Evolutionary conservation across 139 green algal genomes (phyloP), one percentile per base, ranked within the genome.

Genomic region (Zygnema cylindricum): DNA sequence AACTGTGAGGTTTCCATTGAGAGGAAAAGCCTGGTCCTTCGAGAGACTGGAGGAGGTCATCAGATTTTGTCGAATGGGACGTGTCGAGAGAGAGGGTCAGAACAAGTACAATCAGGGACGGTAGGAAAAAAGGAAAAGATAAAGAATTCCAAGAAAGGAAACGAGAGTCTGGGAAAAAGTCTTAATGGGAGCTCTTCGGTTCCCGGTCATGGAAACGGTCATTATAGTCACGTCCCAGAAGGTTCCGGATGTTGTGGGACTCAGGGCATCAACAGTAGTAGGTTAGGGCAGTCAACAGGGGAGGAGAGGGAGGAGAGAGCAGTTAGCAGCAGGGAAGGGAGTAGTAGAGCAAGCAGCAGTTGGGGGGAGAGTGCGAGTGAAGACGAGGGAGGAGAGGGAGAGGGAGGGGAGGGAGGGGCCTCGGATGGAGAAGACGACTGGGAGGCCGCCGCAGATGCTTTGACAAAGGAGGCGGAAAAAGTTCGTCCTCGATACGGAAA

Each of bases 341-440:
- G 71, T 43, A 79, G 71, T 43, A 79, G 71, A 54, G 71, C 71
- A 54, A 54, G 36, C 16, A 79, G 71, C 71, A 54, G 36, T 16
- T 79, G 36, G 71, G 71, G 71, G 3, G 71, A 43, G 16, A 79
- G 71, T 79, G 71, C 11, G 11, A 79, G 71, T 86, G 78, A 63
- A 63, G 38, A 86, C 21, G 33, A 86, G 1, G 78, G 0, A 32
- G 39, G 43, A 63, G 30, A 22, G 30, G 57, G 57, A 30, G 57
- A 73, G 57, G 57, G 30, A 35, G 25, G 30, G 30, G 57, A 25
- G 30, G 73, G 73, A 43, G 73, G 43, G 73, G 73, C 42, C 75
- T 69, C 39, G 30, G 57, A 87, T 82, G 82, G 36, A 42, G 82
- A 87, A 42, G 82, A 87, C 32, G 82, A 87, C 42, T 87, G 82